phyloP scores from a whole-genome alignment of 257 asterid species.

The Salvia miltiorrhiza region DNA sequence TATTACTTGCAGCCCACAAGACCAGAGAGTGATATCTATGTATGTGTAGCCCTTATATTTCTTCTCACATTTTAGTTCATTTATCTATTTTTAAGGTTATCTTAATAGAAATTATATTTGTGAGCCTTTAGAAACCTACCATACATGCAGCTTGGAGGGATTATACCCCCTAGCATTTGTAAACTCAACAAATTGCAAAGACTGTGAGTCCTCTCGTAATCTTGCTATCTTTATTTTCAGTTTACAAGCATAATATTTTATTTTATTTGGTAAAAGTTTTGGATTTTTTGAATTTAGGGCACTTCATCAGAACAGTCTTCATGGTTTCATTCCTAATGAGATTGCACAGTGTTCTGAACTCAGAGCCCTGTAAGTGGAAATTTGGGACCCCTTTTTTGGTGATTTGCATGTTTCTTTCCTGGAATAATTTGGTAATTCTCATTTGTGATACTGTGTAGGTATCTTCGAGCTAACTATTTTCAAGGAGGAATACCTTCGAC shows the following conservation, averaged over 20 bases:
- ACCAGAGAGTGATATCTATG: conserved; percentile 81
- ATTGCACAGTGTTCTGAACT: conserved; percentile 70
- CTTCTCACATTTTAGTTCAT: background rate
- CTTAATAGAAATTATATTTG: background rate
- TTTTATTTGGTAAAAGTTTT: conserved; percentile 8
- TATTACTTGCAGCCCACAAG: conserved; percentile 67
- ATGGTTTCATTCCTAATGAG: conserved; percentile 75
- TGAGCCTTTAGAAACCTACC: conserved; percentile 71
- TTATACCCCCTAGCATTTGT: conserved; percentile 77
- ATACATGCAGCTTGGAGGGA: conserved; percentile 82
- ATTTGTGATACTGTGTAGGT: conserved; percentile 38
- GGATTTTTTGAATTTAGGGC: conserved; percentile 48
- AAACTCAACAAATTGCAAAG: conserved; percentile 73
- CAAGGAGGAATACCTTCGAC: conserved; percentile 93
- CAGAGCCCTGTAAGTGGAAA: conserved; percentile 79
- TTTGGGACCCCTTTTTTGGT: background rate
- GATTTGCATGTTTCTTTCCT: background rate
- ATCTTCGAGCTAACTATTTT: conserved; percentile 76
- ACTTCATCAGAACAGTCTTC: conserved; percentile 87
- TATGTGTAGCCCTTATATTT: conserved; percentile 32
- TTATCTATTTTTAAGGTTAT: background rate
- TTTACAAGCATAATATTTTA: background rate
- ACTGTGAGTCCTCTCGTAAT: conserved; percentile 50
- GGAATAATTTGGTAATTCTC: background rate
- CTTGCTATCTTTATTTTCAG: background rate